Conservation (phyloP, 306 rosid genomes). For the cucumber (Cucumis sativus) region DNA sequence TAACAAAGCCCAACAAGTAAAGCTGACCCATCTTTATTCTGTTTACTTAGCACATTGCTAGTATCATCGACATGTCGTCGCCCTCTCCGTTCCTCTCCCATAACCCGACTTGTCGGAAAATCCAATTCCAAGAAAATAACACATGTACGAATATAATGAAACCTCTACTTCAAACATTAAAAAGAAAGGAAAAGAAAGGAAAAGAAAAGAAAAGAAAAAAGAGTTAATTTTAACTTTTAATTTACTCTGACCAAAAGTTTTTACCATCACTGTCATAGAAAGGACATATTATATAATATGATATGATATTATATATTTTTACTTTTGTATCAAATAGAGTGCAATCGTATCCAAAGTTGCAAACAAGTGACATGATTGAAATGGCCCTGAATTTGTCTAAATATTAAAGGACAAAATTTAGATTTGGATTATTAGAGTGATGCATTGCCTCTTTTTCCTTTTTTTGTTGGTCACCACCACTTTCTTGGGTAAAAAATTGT, state of each 20-base stretch:
- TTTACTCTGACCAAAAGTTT: not conserved
- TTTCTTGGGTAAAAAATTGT: not conserved
- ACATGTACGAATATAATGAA: not conserved
- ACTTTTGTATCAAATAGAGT: not conserved
- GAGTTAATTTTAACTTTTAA: not conserved
- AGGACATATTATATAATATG: not conserved
- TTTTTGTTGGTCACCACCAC: not conserved
- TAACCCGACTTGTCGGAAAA: not conserved
- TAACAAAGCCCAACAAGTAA: not conserved
- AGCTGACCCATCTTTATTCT: not conserved
- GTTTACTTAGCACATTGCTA: not conserved
- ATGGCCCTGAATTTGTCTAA: not conserved
- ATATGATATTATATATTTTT: not conserved
- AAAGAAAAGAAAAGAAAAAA: too few species aligned
- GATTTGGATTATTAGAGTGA: constrained; percentile 2
- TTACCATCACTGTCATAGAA: not conserved
- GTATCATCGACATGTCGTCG: not conserved
- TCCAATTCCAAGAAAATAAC: not conserved
- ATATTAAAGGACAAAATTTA: constrained; percentile 1
- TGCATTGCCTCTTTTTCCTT: not conserved
- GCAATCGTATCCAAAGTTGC: not conserved
- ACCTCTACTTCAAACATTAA: not conserved
- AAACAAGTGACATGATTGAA: not conserved
- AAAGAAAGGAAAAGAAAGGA: not conserved
- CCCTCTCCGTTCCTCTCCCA: not conserved